phyloP scores from a whole-genome alignment of 2,329 filamentous ascomycete genomes.

The Fusarium succisae region DNA sequence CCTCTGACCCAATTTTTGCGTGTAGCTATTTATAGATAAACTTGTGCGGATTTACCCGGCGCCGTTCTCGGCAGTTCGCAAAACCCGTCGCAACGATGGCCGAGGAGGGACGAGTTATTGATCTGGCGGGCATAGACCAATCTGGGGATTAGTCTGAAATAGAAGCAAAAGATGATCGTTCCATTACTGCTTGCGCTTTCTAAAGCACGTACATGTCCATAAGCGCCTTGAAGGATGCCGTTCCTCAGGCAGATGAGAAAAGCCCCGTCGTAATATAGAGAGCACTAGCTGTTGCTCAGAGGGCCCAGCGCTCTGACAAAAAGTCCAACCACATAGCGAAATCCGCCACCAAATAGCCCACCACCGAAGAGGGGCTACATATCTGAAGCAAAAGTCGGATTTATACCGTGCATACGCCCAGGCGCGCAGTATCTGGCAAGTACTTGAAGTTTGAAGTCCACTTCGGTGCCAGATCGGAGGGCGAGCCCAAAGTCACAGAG shows the following conservation, averaged over 20 bases:
- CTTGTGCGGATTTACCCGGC: not conserved
- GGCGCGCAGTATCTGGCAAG: not conserved
- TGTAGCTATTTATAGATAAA: not conserved
- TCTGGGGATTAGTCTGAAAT: not conserved
- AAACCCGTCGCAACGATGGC: fast-evolving
- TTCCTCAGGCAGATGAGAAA: not conserved
- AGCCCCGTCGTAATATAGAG: not conserved
- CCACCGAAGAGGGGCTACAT: no score
- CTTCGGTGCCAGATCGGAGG: not conserved
- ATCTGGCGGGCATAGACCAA: not conserved
- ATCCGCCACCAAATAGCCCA: no score
- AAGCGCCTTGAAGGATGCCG: not conserved
- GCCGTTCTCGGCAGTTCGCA: not conserved
- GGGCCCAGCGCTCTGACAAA: no score
- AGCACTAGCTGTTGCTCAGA: not conserved
- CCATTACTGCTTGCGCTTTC: fast-evolving
- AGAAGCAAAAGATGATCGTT: no score
- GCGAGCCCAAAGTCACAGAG: not conserved
- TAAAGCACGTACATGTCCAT: not conserved
- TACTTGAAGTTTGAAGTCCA: not conserved
- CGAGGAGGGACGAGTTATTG: no score
- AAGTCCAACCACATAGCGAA: no score
- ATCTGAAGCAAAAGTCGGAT: no score
- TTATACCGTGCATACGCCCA: no score
- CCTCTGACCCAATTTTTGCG: not conserved